Evolutionary conservation across 176 grass and related monocot species (phyloP), one percentile per base, ranked within the genome.

Genomic region (Saccharum spontaneum): DNA sequence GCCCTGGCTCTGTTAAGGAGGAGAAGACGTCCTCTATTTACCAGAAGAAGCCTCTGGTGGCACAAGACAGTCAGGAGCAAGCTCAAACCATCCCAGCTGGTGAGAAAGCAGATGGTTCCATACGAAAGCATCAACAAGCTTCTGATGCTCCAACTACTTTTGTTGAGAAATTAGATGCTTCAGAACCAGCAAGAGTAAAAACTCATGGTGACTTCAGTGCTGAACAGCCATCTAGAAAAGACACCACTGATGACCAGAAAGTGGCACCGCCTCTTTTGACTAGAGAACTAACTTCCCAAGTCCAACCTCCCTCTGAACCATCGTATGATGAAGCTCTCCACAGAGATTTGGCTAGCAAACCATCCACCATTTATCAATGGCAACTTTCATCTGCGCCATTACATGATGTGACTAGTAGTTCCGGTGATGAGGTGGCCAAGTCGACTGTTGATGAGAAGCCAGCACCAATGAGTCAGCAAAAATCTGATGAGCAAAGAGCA

Each of bases 281-380:
- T 31, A 52, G 44, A 83, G 79, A 69, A 63, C 39, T 54, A 63
- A 83, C 52, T 77, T 77, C 79, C 64, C 39, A n/a, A 49, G 40
- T 77, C 22, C 73, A 83, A 71, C 50, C 22, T 62, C 64, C 79
- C 40, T 83, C 79, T 23, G 40, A 62, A 83, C n/a, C 67, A 70
- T 71, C 18, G n/a, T 75, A 78, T 16, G 38, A 78, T 60, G 65
- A 48, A 77, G n/a, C 49, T 87, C 63, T 52, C 74, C 59, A 60
- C 81, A 20, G 71, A 76, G 85, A 73, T 64, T 20, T 64, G 54
- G 64, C 84, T 24, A 72, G 8, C 18, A 46, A 87, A 87, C 20
- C 14, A 20, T 73, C 84, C 79, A 76, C 60, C 48, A 75, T 87
- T 76, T 62, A 68, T 67, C 24, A 82, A 59, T 87, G 86, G 79